Evolutionary conservation across 208 protist species (phyloP).

Genomic region (Leishmania lainsoni): DNA sequence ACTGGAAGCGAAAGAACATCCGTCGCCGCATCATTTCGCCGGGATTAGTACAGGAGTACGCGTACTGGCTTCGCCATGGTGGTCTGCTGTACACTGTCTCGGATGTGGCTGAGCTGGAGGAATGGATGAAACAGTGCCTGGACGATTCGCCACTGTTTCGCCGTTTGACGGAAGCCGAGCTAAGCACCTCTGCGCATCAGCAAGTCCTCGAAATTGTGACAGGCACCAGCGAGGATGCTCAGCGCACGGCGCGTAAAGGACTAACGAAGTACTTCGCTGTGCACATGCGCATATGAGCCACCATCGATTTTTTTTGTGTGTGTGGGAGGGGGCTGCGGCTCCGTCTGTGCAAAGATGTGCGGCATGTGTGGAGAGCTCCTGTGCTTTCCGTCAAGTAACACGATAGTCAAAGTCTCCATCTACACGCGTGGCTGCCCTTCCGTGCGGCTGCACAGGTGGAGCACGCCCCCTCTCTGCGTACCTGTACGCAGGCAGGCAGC

Average conservation of each 20-base stretch:
- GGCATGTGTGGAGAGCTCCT: not conserved
- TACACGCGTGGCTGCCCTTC: not conserved
- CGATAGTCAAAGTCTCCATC: not conserved
- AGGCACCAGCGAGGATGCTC: constrained; percentile 83
- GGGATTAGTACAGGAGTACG: constrained; percentile 96
- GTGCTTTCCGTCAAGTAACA: constrained; percentile 2
- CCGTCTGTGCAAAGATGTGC: not conserved
- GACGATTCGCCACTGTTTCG: constrained; percentile 94
- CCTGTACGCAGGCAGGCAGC: too few relatives aligned
- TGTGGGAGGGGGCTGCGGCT: not conserved
- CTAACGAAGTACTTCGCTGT: constrained; percentile 86
- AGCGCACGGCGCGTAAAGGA: constrained; percentile 82
- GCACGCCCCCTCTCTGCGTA: not conserved
- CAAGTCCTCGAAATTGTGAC: constrained; percentile 69
- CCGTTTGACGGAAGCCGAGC: constrained; percentile 70
- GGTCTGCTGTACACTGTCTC: constrained; percentile 97
- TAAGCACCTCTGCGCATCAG: constrained; percentile 43
- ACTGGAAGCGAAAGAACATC: constrained; percentile 98
- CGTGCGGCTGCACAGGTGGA: not conserved
- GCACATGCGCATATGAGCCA: constrained; percentile 51
- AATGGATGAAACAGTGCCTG: constrained; percentile 94
- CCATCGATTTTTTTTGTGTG: not conserved
- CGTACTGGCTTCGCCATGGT: constrained; percentile 93
- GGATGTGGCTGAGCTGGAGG: constrained; percentile 91
- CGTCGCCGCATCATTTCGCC: constrained; percentile 97